Evolutionary conservation across 2,329 filamentous ascomycete genomes (phyloP).

Genomic region (Cyphellophora attinorum): DNA sequence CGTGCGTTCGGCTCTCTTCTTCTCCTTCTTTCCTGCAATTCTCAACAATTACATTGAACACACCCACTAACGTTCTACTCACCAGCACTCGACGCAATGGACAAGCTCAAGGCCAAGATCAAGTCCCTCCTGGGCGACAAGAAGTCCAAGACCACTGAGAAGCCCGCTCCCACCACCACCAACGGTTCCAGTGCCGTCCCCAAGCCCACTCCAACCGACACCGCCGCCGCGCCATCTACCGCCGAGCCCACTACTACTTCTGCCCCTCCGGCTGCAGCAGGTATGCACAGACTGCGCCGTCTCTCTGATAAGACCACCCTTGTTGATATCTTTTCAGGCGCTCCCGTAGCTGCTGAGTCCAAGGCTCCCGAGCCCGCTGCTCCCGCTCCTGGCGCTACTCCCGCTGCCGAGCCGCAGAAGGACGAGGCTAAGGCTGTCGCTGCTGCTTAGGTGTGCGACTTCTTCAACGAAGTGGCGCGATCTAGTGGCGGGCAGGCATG

Average conservation of each 20-base stretch:
- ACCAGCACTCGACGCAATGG: constrained; percentile 17
- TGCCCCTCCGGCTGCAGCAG: constrained; percentile 2
- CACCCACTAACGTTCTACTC: not conserved
- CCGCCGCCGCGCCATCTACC: constrained; percentile 11
- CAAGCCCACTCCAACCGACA: constrained; percentile 12
- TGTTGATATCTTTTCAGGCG: constrained; percentile 6
- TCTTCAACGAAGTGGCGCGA: no score
- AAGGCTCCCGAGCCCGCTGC: constrained; percentile 8
- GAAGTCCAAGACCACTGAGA: constrained; percentile 10
- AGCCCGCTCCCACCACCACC: constrained; percentile 10
- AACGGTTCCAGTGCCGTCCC: constrained; percentile 7
- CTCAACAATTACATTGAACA: constrained; percentile 2
- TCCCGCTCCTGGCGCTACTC: constrained; percentile 9
- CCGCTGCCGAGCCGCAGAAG: constrained; percentile 7
- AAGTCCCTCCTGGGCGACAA: constrained; percentile 18
- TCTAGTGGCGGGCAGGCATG: no score
- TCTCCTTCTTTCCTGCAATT: constrained; percentile 9
- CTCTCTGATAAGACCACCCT: not conserved
- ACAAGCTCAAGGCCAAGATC: constrained; percentile 20
- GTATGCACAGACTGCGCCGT: not conserved
- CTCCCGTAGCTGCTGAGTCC: constrained; percentile 9
- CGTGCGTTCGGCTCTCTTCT: constrained; percentile 24
- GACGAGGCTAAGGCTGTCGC: constrained; percentile 4
- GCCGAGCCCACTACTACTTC: constrained; percentile 9
- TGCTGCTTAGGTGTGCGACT: no score